These are phyloP conservation scores for Rhodotorula diobovata DNA, from an alignment of 768 basidiomycete genomes.

Conservation along the genomic window DNA sequence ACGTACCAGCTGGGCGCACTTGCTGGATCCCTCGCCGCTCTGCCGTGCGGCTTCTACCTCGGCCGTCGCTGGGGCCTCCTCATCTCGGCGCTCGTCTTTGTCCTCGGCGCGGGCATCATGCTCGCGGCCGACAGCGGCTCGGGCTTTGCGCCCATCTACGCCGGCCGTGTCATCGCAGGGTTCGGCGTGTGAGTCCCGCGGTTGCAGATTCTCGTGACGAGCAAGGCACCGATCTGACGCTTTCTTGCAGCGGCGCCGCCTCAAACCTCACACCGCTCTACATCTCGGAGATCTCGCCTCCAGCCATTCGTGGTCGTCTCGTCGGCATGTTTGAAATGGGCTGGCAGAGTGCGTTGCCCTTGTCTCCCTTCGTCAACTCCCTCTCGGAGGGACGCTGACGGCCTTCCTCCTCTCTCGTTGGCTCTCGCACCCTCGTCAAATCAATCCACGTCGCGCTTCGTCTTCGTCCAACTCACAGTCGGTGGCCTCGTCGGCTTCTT, in stretches of 20 bases:
- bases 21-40: slow-evolving; percentile 59
- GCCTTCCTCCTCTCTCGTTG: slow-evolving; percentile 52
- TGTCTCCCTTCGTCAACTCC: background rate
- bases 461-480: too few relatives aligned
- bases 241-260: slow-evolving; percentile 46
- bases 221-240: too few relatives aligned
- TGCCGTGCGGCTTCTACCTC: slow-evolving; percentile 57
- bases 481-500: slow-evolving; percentile 52
- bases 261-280: slow-evolving; percentile 49
- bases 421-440: too few relatives aligned
- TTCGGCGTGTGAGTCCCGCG: background rate
- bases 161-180: slow-evolving; percentile 52
- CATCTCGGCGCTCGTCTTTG: slow-evolving; percentile 55
- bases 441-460: too few relatives aligned
- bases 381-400: slow-evolving; percentile 24
- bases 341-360: slow-evolving; percentile 53
- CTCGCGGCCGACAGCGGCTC: slow-evolving; percentile 31
- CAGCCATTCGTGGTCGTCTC: slow-evolving; percentile 48
- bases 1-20: slow-evolving; percentile 67
- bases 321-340: slow-evolving; percentile 55
- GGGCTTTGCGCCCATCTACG: slow-evolving; percentile 49
- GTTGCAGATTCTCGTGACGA: background rate
- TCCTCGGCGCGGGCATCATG: slow-evolving; percentile 60
- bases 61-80: slow-evolving; percentile 57
- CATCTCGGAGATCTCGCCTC: slow-evolving; percentile 52